Evolutionary conservation across 208 protist genomes (phyloP).

Genomic region (Phytomonas serpens): DNA sequence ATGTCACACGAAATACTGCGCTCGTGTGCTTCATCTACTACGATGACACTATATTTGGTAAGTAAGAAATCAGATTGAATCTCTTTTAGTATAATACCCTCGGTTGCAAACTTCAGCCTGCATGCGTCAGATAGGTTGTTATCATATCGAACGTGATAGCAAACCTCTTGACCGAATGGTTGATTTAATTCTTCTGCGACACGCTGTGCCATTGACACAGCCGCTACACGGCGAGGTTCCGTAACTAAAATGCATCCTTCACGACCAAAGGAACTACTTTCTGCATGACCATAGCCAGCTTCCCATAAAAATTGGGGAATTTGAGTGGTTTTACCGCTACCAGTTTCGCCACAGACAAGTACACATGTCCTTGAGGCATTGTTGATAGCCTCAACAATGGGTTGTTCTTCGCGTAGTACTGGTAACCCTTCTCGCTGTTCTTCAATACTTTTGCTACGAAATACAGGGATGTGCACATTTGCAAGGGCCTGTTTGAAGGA

Average conservation of each 20-base stretch:
- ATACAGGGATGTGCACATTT: conserved; percentile 59
- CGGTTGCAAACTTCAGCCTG: conserved; percentile 97
- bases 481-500: conserved; percentile 27
- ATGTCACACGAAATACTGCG: conserved; percentile 94
- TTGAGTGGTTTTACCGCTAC: conserved; percentile 97
- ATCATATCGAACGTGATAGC: conserved; percentile 97
- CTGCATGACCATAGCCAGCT: conserved; percentile 74
- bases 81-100: conserved; percentile 98
- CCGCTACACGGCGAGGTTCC: conserved; percentile 99
- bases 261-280: conserved; percentile 55
- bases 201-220: conserved; percentile 97
- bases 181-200: conserved; percentile 96
- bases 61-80: conserved; percentile 95
- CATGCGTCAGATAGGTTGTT: conserved; percentile 92
- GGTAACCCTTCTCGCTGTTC: conserved; percentile 61
- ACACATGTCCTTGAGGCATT: conserved; percentile 62
- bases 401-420: conserved; percentile 83
- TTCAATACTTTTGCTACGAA: conserved; percentile 47
- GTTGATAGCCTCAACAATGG: conserved; percentile 87
- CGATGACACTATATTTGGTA: conserved; percentile 94
- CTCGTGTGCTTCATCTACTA: conserved; percentile 99
- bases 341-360: conserved; percentile 97
- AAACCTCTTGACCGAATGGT: conserved; percentile 86
- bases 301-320: conserved; percentile 92
- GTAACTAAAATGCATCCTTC: conserved; percentile 93